phyloP scores from a whole-genome alignment of 163 green algal genomes.

The Chloroidium sp. region DNA sequence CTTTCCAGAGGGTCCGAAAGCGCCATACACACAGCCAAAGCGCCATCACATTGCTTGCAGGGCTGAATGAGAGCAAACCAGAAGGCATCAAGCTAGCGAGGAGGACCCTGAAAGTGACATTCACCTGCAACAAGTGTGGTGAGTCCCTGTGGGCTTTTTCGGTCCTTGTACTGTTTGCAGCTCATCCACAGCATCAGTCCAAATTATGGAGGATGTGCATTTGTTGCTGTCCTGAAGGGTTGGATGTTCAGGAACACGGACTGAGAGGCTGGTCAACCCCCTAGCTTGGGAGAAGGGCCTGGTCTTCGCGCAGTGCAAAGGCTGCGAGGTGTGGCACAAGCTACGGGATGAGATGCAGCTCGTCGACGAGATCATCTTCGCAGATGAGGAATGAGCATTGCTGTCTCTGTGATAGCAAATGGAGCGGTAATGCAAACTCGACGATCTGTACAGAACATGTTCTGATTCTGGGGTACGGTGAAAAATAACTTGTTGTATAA shows the following conservation, averaged over 20 bases:
- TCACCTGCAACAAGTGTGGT: constrained; percentile 65
- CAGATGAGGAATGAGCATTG: too few species aligned
- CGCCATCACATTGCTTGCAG: too few species aligned
- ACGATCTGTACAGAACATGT: too few species aligned
- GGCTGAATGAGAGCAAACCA: too few species aligned
- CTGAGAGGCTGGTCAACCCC: constrained; percentile 50
- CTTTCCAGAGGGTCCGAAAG: too few species aligned
- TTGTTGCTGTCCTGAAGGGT: neutral
- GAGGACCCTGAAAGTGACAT: constrained; percentile 48
- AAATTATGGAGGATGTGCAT: neutral
- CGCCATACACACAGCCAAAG: too few species aligned
- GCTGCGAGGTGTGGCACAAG: constrained; percentile 39
- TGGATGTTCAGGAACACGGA: constrained; percentile 28
- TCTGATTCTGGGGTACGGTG: too few species aligned
- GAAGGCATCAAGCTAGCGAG: constrained; percentile 2
- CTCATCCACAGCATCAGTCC: neutral
- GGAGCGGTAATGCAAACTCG: too few species aligned
- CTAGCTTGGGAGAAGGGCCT: constrained; percentile 52
- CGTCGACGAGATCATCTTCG: constrained; percentile 19
- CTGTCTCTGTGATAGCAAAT: too few species aligned
- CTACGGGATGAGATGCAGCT: constrained; percentile 21
- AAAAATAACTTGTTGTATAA: too few species aligned
- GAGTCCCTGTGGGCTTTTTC: constrained; percentile 1
- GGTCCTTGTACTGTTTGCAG: too few species aligned
- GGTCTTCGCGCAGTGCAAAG: constrained; percentile 48